Conservation (phyloP, 805 yeast genomes). For the Candida sakaeoensis region DNA sequence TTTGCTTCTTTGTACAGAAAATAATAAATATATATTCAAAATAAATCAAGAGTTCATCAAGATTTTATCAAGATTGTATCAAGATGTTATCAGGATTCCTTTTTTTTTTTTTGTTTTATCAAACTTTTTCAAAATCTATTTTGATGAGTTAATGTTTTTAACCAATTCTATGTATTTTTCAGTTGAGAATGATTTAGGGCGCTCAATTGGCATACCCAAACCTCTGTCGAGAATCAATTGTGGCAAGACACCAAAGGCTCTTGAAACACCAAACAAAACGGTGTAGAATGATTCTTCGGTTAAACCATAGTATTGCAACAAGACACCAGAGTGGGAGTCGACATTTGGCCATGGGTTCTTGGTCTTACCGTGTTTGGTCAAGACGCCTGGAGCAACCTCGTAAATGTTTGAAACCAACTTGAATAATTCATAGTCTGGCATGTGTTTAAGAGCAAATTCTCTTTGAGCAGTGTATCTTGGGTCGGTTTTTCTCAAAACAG, state of each 20-base stretch:
- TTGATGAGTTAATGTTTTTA: conserved; percentile 29
- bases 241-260: conserved; percentile 75
- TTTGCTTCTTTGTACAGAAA: background rate
- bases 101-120: background rate
- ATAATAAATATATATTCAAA: conserved; percentile 1
- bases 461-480: conserved; percentile 77
- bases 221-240: conserved; percentile 79
- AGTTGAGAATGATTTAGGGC: conserved; percentile 88
- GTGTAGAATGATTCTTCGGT: conserved; percentile 73
- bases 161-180: conserved; percentile 87
- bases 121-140: background rate
- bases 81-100: too few species aligned
- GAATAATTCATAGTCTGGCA: conserved; percentile 62
- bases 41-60: background rate
- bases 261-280: conserved; percentile 77
- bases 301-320: conserved; percentile 77
- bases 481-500: conserved; percentile 78
- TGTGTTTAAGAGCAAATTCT: conserved; percentile 60
- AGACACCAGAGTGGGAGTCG: conserved; percentile 74
- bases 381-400: conserved; percentile 70
- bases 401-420: conserved; percentile 63
- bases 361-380: conserved; percentile 77
- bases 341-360: conserved; percentile 86
- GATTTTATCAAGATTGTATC: background rate
- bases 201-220: conserved; percentile 73